phyloP scores from a whole-genome alignment of 495 filamentous ascomycete species.

The Penicillium cosmopolitanum region DNA sequence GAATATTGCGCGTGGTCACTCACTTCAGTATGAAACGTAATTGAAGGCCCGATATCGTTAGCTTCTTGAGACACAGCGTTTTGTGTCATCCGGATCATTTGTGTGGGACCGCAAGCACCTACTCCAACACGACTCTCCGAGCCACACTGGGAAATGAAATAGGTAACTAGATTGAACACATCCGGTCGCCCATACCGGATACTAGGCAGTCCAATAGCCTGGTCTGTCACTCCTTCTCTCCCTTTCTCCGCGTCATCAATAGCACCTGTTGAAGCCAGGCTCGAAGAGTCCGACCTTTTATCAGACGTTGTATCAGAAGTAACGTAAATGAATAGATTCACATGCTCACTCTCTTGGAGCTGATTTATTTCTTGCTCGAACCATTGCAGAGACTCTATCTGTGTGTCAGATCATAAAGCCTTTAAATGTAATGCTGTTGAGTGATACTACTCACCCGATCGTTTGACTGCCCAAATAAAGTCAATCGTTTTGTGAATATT shows the following conservation, averaged over 20 bases:
- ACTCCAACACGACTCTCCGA: constrained; percentile 12
- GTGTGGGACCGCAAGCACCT: constrained; percentile 20
- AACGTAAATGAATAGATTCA: constrained; percentile 18
- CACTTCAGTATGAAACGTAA: constrained; percentile 22
- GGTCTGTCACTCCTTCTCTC: neutral
- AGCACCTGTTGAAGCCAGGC: neutral
- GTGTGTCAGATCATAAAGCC: neutral
- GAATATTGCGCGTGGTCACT: neutral
- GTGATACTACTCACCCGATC: constrained; percentile 5
- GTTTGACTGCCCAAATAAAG: constrained; percentile 24
- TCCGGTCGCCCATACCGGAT: constrained; percentile 15
- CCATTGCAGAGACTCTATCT: constrained; percentile 18
- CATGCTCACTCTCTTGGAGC: constrained; percentile 10
- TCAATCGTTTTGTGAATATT: constrained; percentile 18
- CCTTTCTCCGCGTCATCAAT: constrained; percentile 11
- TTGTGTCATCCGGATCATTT: constrained; percentile 12
- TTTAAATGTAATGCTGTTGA: neutral
- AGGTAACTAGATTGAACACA: constrained; percentile 7
- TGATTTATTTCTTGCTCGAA: constrained; percentile 20
- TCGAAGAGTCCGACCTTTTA: constrained; percentile 1
- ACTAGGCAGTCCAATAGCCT: neutral
- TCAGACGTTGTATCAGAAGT: constrained; percentile 3
- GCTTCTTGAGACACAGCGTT: neutral
- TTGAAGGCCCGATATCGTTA: constrained; percentile 18
- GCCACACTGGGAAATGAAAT: constrained; percentile 4